These are phyloP conservation scores for Lathyrus sativus DNA, from an alignment of 306 rosid genomes.

Conservation along the genomic window DNA sequence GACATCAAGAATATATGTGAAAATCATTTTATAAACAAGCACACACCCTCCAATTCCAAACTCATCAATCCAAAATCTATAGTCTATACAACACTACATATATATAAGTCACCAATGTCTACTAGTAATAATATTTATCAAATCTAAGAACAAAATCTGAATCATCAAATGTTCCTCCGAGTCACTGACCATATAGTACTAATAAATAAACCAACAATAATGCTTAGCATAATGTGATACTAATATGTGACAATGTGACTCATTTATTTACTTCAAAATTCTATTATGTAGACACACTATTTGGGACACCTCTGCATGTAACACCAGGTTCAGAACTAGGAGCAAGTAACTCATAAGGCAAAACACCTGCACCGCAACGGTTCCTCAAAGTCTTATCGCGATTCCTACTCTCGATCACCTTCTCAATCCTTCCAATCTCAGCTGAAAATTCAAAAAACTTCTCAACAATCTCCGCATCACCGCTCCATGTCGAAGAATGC, in stretches of 20 bases:
- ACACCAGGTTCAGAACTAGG: slow-evolving; percentile 95
- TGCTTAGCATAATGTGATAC: not conserved
- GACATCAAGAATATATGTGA: not conserved
- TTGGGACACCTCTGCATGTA: slow-evolving; percentile 95
- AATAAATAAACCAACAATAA: slow-evolving; percentile 1
- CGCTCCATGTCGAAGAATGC: slow-evolving; percentile 74
- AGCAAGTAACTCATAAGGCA: slow-evolving; percentile 86
- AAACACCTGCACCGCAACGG: slow-evolving; percentile 93
- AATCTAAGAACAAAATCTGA: slow-evolving; percentile 33
- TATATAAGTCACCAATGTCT: not conserved
- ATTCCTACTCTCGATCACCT: slow-evolving; percentile 76
- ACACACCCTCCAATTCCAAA: too few relatives aligned
- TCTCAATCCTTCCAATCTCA: slow-evolving; percentile 63
- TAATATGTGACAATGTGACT: not conserved
- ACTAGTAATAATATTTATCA: slow-evolving; percentile 1
- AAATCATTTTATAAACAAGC: not conserved
- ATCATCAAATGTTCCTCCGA: not conserved
- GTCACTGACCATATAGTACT: slow-evolving; percentile 10
- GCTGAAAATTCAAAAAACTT: slow-evolving; percentile 72
- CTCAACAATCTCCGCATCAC: slow-evolving; percentile 64
- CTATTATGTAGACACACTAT: slow-evolving; percentile 76
- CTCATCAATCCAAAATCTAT: not conserved
- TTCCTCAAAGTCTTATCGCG: slow-evolving; percentile 52
- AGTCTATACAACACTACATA: not conserved
- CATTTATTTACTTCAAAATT: slow-evolving; percentile 25